These are phyloP conservation scores for Albizia julibrissin DNA, from an alignment of 306 rosid species.

Conservation along the genomic window DNA sequence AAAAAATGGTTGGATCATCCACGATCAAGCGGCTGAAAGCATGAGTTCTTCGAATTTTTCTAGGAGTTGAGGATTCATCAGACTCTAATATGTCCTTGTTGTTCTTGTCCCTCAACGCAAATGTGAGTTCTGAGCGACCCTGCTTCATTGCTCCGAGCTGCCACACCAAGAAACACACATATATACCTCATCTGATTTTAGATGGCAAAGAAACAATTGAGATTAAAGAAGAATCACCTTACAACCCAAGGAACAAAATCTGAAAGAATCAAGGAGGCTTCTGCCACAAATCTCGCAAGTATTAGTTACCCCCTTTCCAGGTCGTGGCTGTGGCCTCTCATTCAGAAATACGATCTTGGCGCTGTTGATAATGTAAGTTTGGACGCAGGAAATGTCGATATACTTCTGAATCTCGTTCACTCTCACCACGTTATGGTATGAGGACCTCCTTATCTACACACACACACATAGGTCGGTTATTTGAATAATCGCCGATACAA, in stretches of 20 bases:
- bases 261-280: conserved; percentile 50
- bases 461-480: neutral
- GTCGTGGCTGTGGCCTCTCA: conserved; percentile 55
- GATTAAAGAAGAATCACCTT: conserved; percentile 36
- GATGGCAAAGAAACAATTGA: neutral
- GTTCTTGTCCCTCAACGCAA: conserved; percentile 37
- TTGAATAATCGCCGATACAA: neutral
- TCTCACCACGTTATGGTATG: conserved; percentile 58
- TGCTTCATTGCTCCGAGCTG: conserved; percentile 47
- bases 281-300: conserved; percentile 54
- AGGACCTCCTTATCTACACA: conserved; percentile 50
- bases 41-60: conserved; percentile 33
- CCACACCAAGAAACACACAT: neutral
- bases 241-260: conserved; percentile 60
- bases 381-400: conserved; percentile 48
- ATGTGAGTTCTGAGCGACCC: conserved; percentile 44
- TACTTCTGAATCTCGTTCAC: conserved; percentile 55
- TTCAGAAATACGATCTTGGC: conserved; percentile 55
- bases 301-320: conserved; percentile 55
- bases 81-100: conserved; percentile 36
- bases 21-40: conserved; percentile 28
- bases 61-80: conserved; percentile 45
- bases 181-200: neutral
- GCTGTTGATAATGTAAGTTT: conserved; percentile 54
- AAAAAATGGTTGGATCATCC: conserved; percentile 22